Evolutionary conservation across 73 alveolate species (phyloP).

Genomic region (Diophrys sp.): DNA sequence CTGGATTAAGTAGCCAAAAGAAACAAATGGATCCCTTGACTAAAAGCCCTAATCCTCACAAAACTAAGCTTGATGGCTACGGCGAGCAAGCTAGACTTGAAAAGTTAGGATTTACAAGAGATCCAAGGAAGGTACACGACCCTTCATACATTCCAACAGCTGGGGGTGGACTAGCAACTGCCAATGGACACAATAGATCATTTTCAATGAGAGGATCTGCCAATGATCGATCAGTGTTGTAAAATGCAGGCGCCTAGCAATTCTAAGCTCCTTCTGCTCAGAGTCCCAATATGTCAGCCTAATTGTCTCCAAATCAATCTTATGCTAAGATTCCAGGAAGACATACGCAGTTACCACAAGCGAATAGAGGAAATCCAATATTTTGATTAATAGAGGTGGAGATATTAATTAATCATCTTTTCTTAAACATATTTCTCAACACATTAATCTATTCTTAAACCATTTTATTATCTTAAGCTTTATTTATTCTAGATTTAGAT

Average conservation of each 20-base stretch:
- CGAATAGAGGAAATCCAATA: background rate
- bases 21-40: conserved; percentile 29
- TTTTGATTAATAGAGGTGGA: background rate
- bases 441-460: too few relatives aligned
- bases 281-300: background rate
- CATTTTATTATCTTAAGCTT: too few relatives aligned
- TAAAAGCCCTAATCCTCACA: background rate
- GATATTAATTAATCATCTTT: too few relatives aligned
- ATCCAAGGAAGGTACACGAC: background rate
- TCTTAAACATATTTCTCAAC: too few relatives aligned
- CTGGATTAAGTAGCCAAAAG: conserved; percentile 32
- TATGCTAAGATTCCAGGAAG: background rate
- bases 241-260: background rate
- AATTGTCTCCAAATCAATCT: background rate
- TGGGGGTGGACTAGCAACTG: background rate
- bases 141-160: background rate
- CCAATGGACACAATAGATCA: background rate
- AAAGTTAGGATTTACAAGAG: background rate
- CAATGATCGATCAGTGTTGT: background rate
- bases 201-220: background rate
- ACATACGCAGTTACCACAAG: background rate
- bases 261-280: background rate
- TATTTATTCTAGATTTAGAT: too few relatives aligned
- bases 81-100: background rate
- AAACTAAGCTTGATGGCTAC: background rate